Base-by-base conservation (phyloP, 2,329 filamentous ascomycete species). In the Thermoascus crustaceus region DNA sequence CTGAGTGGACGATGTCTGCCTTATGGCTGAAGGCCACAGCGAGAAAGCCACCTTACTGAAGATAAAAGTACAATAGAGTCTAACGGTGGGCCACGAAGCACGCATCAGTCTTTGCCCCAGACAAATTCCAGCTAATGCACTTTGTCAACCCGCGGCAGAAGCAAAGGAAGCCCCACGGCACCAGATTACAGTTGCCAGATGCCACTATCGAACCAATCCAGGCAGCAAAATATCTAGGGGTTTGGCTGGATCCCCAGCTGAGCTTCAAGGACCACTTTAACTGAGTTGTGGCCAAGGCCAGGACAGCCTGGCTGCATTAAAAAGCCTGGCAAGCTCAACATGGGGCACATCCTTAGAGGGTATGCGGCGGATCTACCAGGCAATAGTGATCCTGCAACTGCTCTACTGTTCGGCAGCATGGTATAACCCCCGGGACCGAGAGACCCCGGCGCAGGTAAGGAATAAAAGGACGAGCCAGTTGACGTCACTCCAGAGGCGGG, bases 391-490 rank as follows among this genome's bases (percentile, higher is more conserved):
- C 16, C 52, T 45, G 4, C 45, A 57, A 39, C 45, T 61, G 19
- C 45, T 58, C 19, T 60, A 51, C 32, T 43, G 46, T 4, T 50
- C 47, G 37, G 51, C 45, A 13, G 45, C 48, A 26, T 59, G 39
- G 53, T 43, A 39, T 22, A 13, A 13, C 25, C 11, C 25, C n/a
- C n/a, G n/a, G n/a, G n/a, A n/a, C n/a, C n/a, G n/a, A n/a, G n/a
- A n/a, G n/a, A n/a, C n/a, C n/a, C 16, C 17, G 18, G 29, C 10
- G 7, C 7, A 9, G 10, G 18, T 9, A 5, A n/a, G 16, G 17
- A 31, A 19, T 18, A 7, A 31, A 18, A 31, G 9, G 10, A 9
- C 8, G 7, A 5, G 17, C 6, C 4, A 17, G 4, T 19, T 17
- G 7, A 17, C 11, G 7, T 7, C 29, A 5, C 13, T 31, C 17